A percentile compares a stretch with the other conserved stretches of the same genome.
Evolutionary conservation across 2,329 filamentous ascomycete species (phyloP).

Genomic region (Calonectria hongkongensis): DNA sequence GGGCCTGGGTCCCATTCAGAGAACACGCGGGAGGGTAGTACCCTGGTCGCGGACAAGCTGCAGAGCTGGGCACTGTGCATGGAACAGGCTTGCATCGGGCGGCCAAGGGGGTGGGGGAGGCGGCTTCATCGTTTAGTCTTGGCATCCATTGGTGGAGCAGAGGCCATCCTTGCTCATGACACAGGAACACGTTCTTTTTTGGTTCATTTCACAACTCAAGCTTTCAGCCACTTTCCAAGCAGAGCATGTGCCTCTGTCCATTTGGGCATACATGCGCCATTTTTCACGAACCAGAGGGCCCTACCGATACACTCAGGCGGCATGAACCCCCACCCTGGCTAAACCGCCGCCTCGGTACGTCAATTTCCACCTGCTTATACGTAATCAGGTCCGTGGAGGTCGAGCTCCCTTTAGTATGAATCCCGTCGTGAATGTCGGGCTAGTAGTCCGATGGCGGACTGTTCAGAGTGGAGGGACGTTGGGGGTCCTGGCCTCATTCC

Average conservation of each 20-base stretch:
- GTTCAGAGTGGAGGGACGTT: conserved; percentile 25
- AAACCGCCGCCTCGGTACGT: conserved; percentile 32
- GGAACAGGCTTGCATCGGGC: conserved; percentile 16
- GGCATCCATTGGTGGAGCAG: not conserved
- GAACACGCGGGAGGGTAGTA: not conserved
- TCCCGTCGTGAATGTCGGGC: not conserved
- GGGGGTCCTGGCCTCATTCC: conserved; percentile 11
- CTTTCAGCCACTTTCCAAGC: conserved; percentile 17
- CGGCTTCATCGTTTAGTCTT: not conserved
- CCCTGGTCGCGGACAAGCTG: conserved; percentile 5
- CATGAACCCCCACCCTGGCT: conserved; percentile 35
- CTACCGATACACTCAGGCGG: not conserved
- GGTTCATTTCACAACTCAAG: not conserved
- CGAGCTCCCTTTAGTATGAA: not conserved
- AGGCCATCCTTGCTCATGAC: not conserved
- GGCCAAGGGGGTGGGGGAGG: conserved; percentile 13
- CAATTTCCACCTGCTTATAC: conserved; percentile 44
- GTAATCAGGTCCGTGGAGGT: conserved; percentile 49
- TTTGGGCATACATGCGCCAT: conserved; percentile 4
- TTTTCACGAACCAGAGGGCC: conserved; percentile 21
- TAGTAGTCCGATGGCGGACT: conserved; percentile 42
- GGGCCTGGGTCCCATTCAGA: not conserved
- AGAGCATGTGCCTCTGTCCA: conserved; percentile 15
- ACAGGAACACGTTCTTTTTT: conserved; percentile 17
- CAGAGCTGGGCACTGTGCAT: conserved; percentile 14